Evolutionary conservation across 179 eudicot species (phyloP), one percentile per base, ranked within the genome.

Genomic region (Gypsophila paniculata): DNA sequence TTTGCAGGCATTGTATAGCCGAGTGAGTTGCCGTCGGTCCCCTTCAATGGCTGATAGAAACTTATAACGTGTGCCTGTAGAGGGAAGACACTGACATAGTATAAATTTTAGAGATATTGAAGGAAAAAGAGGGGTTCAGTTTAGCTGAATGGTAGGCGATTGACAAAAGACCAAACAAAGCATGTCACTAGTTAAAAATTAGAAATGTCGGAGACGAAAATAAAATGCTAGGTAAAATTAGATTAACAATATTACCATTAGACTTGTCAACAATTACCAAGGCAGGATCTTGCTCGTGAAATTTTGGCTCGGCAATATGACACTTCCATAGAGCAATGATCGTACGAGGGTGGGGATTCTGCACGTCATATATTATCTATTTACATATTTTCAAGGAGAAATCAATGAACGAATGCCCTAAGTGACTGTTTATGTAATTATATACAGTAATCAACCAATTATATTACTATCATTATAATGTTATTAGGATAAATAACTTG

Each of bases 321-420:
- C 91, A 86, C 83, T 87, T 92, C 99, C 95, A 95, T 72, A 95
- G 82, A 65, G 95, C 81, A 70, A 95, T 76, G 44, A 80, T 72
- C 17, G 89, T 75, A 57, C 86, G 93, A 71, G 99, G 97, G 65
- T 84, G 87, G 59, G 96, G 87, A 77, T 87, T 96, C 99, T 95
- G 85, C 62, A 52, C 69, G 75, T 65, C 11, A 73, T 19, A 59
- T 57, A 11, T 22, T 12, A 7, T 29, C 1, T 25, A 46, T 65
- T 42, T 21, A 39, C 19, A 18, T 21, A 39, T 14, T 65, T 25
- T 25, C 5, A 17, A 18, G 4, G 46, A 19, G 18, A 68, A 29
- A 22, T 6, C 3, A 18, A 66, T 25, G 26, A 8, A 29, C 4
- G 34, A 29, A 29, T 29, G 1, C 34, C 34, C 34, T 29, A 29